Evolutionary conservation across 345 rosid species (phyloP).

Genomic region (Citrus maxima): DNA sequence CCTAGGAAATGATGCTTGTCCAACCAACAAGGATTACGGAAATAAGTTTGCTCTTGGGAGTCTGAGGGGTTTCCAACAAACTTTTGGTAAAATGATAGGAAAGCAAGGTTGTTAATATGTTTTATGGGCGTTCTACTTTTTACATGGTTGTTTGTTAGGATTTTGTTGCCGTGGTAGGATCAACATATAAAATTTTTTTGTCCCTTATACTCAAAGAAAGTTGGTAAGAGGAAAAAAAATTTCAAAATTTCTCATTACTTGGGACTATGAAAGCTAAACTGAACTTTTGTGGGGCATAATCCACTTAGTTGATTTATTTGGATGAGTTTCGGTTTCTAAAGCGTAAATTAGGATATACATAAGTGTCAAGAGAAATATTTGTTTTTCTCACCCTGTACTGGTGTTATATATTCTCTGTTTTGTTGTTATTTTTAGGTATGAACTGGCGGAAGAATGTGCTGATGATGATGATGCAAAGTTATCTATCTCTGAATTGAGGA

Average conservation of each 20-base stretch:
- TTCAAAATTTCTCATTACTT: not conserved
- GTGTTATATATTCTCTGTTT: conserved; percentile 8
- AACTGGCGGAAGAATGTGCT: conserved; percentile 84
- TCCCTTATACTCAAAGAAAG: not conserved
- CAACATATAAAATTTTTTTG: not conserved
- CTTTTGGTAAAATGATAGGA: not conserved
- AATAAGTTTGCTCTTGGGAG: not conserved
- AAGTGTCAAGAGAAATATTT: not conserved
- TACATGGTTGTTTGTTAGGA: not conserved
- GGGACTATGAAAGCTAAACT: not conserved
- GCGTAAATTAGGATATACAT: not conserved
- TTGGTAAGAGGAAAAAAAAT: not conserved
- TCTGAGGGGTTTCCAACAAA: not conserved
- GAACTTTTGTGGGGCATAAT: not conserved
- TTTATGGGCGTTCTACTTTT: not conserved
- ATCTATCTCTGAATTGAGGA: conserved; percentile 69
- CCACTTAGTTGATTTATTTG: not conserved
- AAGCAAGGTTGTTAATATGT: not conserved
- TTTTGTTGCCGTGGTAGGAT: not conserved
- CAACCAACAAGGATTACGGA: not conserved
- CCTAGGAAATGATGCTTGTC: not conserved
- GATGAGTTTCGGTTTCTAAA: conserved; percentile 11
- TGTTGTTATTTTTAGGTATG: conserved; percentile 52
- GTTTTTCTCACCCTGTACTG: not conserved
- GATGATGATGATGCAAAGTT: conserved; percentile 92